Evolutionary conservation across 1,284 basidiomycete genomes (phyloP).

Genomic region (Pseudozyma tsukubaensis): DNA sequence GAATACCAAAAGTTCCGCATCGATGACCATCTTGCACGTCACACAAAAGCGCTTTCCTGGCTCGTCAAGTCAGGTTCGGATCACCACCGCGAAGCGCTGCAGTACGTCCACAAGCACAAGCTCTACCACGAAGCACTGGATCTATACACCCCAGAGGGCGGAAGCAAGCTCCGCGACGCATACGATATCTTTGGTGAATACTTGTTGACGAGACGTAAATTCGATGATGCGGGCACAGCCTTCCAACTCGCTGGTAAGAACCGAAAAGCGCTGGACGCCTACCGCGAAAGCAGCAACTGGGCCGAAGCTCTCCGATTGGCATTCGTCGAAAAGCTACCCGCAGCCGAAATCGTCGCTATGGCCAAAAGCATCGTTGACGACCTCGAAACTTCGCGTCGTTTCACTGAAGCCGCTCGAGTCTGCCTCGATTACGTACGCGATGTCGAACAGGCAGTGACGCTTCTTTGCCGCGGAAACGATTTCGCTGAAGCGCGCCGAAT

Average conservation of each 20-base stretch:
- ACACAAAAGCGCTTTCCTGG: constrained; percentile 81
- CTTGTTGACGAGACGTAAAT: constrained; percentile 85
- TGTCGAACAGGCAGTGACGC: constrained; percentile 80
- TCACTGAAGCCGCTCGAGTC: constrained; percentile 83
- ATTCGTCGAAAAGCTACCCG: constrained; percentile 55
- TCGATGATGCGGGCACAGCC: constrained; percentile 78
- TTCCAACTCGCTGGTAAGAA: constrained; percentile 51
- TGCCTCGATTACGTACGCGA: constrained; percentile 87
- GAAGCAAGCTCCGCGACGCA: constrained; percentile 27
- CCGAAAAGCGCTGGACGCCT: constrained; percentile 56
- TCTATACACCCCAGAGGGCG: constrained; percentile 33
- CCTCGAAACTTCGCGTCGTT: constrained; percentile 80
- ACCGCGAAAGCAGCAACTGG: constrained; percentile 57
- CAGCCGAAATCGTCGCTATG: constrained; percentile 71
- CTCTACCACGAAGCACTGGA: constrained; percentile 72
- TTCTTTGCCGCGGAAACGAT: constrained; percentile 81
- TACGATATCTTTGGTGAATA: constrained; percentile 84
- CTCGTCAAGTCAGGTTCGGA: constrained; percentile 80
- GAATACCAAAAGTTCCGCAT: constrained; percentile 89
- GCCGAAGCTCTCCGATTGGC: constrained; percentile 54
- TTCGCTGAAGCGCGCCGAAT: constrained; percentile 88
- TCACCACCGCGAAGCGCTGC: constrained; percentile 81
- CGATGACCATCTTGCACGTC: constrained; percentile 87
- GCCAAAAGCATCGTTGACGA: constrained; percentile 69
- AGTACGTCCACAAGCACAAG: constrained; percentile 82